Evolutionary conservation across 805 yeast species (phyloP).

Genomic region (Candida sphagnicola): DNA sequence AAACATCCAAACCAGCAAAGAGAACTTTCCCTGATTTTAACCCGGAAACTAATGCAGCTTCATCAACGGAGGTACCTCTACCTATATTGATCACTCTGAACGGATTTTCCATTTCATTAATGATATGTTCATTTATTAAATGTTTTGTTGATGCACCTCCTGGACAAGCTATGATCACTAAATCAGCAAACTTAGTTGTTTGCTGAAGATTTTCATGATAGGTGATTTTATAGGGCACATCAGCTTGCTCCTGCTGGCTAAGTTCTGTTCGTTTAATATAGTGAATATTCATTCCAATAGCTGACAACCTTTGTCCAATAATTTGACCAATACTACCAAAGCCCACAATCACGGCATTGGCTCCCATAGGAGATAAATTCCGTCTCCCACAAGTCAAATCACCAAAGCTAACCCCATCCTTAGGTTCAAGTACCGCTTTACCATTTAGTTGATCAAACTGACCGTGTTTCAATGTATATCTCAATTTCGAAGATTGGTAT

Average conservation of each 20-base stretch:
- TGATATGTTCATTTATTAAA: conserved; percentile 46
- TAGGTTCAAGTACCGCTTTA: conserved; percentile 8
- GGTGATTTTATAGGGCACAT: conserved; percentile 42
- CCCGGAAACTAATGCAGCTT: conserved; percentile 57
- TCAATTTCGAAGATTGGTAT: conserved; percentile 42
- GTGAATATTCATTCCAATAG: conserved; percentile 61
- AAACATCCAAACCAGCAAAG: conserved; percentile 74
- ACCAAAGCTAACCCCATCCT: conserved; percentile 27
- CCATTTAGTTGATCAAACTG: conserved; percentile 35
- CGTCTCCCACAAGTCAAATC: conserved; percentile 46
- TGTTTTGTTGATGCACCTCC: conserved; percentile 54
- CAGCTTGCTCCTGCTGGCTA: conserved; percentile 23
- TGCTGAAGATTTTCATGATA: conserved; percentile 36
- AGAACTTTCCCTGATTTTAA: conserved; percentile 55
- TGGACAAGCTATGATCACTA: conserved; percentile 66
- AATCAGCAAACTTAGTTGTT: conserved; percentile 44
- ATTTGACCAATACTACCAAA: conserved; percentile 72
- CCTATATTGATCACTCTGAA: conserved; percentile 71
- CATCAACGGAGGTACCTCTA: conserved; percentile 66
- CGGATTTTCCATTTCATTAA: conserved; percentile 48
- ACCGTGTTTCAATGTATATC: conserved; percentile 35
- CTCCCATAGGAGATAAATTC: conserved; percentile 51
- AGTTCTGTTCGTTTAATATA: conserved; percentile 56
- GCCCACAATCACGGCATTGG: conserved; percentile 63
- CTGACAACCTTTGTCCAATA: conserved; percentile 52